These are phyloP conservation scores for Cryptococcus sp. DNA, from an alignment of 1,284 basidiomycete species.

Conservation along the genomic window DNA sequence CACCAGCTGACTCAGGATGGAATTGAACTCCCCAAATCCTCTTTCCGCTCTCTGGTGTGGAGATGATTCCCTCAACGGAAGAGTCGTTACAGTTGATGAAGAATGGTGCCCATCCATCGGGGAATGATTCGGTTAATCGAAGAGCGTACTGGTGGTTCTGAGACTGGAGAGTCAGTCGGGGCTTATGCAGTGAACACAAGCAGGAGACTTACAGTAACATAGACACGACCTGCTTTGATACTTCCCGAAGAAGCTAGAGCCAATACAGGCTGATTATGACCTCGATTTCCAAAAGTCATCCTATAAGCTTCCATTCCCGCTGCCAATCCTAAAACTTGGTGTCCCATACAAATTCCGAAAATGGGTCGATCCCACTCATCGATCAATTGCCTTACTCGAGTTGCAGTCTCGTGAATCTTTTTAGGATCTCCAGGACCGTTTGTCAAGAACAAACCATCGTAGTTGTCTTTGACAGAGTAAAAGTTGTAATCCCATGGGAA, in stretches of 20 bases:
- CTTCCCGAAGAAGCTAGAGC: slow-evolving; percentile 85
- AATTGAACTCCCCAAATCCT: slow-evolving; percentile 95
- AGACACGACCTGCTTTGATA: slow-evolving; percentile 91
- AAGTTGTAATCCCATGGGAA: slow-evolving; percentile 98
- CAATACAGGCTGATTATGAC: slow-evolving; percentile 98
- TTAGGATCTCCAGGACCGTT: slow-evolving; percentile 95
- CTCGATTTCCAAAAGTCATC: slow-evolving; percentile 86
- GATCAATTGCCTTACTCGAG: slow-evolving; percentile 74
- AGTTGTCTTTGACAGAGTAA: slow-evolving; percentile 81
- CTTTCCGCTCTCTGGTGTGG: slow-evolving; percentile 76
- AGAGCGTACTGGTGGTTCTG: slow-evolving; percentile 97
- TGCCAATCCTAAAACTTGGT: slow-evolving; percentile 94
- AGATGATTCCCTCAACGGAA: slow-evolving; percentile 95
- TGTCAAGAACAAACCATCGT: slow-evolving; percentile 91
- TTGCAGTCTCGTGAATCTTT: slow-evolving; percentile 80
- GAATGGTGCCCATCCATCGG: slow-evolving; percentile 90
- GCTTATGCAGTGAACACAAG: not conserved
- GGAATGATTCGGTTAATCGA: slow-evolving; percentile 86
- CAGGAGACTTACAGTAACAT: slow-evolving; percentile 73
- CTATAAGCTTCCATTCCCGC: slow-evolving; percentile 90
- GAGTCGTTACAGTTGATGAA: slow-evolving; percentile 97
- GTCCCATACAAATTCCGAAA: slow-evolving; percentile 99
- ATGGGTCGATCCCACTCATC: slow-evolving; percentile 87
- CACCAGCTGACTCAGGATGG: slow-evolving; percentile 90
- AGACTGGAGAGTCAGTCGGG: slow-evolving; percentile 19